Evolutionary conservation across 306 rosid genomes (phyloP).

Genomic region (Boehmeria nivea): DNA sequence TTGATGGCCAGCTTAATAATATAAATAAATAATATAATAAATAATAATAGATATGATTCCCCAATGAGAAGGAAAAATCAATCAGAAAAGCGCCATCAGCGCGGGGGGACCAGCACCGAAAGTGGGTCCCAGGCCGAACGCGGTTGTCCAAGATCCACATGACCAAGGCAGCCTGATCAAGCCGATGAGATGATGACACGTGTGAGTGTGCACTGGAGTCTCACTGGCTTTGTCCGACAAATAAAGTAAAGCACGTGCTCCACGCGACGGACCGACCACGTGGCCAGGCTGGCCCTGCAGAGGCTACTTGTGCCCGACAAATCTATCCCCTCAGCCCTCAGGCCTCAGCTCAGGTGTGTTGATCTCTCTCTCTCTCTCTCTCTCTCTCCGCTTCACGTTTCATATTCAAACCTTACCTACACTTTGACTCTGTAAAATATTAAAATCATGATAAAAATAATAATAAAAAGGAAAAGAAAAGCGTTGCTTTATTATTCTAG

Average conservation of each 20-base stretch:
- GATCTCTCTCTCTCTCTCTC: not conserved
- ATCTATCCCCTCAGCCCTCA: not conserved
- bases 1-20: no score
- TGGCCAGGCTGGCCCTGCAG: constrained; percentile 2
- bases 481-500: no score
- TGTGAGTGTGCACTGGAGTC: not conserved
- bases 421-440: no score
- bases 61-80: no score
- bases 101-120: not conserved
- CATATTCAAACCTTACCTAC: no score
- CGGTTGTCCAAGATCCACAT: not conserved
- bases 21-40: no score
- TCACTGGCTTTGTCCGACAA: constrained; percentile 6
- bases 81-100: not conserved
- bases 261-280: not conserved
- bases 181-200: not conserved
- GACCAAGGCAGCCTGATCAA: not conserved
- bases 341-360: no score
- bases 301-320: not conserved
- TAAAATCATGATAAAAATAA: no score
- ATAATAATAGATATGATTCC: no score
- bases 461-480: no score
- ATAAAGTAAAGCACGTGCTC: constrained; percentile 13
- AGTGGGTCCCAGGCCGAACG: constrained; percentile 1
- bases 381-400: no score